phyloP scores from a whole-genome alignment of 352 stramenopile genomes.

The Phytophthora macrochlamydospora region DNA sequence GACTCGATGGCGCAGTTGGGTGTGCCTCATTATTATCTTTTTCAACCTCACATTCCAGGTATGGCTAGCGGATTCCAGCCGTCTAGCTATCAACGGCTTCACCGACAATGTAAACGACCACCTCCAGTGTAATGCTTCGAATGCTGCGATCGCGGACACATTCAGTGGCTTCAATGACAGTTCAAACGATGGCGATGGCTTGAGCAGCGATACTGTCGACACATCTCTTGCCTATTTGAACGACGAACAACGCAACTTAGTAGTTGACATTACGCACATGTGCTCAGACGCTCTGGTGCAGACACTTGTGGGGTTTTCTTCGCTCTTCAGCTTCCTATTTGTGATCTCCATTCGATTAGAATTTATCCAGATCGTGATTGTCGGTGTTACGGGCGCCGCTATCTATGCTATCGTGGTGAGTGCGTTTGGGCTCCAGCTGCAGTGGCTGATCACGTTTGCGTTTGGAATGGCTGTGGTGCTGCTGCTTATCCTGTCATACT shows the following conservation, averaged over 20 bases:
- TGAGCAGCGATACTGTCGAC: constrained; percentile 28
- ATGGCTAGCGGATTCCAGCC: constrained; percentile 71
- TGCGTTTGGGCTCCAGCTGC: constrained; percentile 55
- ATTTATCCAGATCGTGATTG: constrained; percentile 85
- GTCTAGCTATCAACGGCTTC: constrained; percentile 56
- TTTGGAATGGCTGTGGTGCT: constrained; percentile 73
- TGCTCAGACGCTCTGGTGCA: constrained; percentile 69
- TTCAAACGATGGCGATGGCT: constrained; percentile 19
- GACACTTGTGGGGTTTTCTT: constrained; percentile 69
- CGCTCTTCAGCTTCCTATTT: constrained; percentile 84
- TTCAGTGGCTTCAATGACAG: constrained; percentile 34
- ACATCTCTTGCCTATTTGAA: constrained; percentile 40
- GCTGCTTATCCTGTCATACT: constrained; percentile 80
- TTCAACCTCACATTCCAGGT: constrained; percentile 81
- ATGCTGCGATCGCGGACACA: constrained; percentile 17
- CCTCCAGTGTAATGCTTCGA: constrained; percentile 46
- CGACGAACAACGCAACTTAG: constrained; percentile 37
- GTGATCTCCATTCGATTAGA: constrained; percentile 87
- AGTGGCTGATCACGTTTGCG: constrained; percentile 71
- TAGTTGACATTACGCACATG: constrained; percentile 44
- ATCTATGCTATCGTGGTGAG: constrained; percentile 72
- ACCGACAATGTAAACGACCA: constrained; percentile 34
- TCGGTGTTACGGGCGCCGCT: constrained; percentile 54
- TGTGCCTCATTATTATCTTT: constrained; percentile 77
- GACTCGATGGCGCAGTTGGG: constrained; percentile 73